A percentile compares a stretch with the other conserved stretches of the same genome.
Conservation (phyloP, 106 monocot genomes). For the Triglochin maritima region DNA sequence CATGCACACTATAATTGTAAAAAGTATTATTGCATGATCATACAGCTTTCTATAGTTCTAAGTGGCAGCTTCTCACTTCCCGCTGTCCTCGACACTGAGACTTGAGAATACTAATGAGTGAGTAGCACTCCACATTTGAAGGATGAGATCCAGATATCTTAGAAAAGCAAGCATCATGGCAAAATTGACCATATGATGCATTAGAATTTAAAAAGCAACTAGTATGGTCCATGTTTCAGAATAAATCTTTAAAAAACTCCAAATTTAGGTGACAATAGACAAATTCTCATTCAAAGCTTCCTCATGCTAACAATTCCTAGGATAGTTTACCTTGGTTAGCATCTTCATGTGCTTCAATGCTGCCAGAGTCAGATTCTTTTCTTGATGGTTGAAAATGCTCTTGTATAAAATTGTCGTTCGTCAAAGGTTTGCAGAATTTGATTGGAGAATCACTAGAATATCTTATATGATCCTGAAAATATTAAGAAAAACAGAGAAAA, state of each 20-base stretch:
- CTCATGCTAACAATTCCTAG: not conserved
- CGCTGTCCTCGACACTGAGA: too few relatives aligned
- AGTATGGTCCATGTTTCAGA: not conserved
- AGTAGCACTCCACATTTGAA: too few relatives aligned
- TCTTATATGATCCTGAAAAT: not conserved
- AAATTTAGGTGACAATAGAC: not conserved
- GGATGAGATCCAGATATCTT: too few relatives aligned
- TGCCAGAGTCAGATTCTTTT: not conserved
- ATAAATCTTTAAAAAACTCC: not conserved
- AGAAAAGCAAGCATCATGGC: not conserved
- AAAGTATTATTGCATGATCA: too few relatives aligned
- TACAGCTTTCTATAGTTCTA: too few relatives aligned
- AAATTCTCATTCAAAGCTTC: not conserved
- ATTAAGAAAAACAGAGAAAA: not conserved
- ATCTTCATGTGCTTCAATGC: constrained; percentile 1
- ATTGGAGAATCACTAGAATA: constrained; percentile 1
- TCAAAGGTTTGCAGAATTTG: not conserved
- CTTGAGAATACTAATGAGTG: too few relatives aligned
- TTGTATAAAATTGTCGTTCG: not conserved
- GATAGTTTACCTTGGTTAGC: not conserved
- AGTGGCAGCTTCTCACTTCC: too few relatives aligned
- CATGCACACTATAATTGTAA: too few relatives aligned
- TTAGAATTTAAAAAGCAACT: not conserved
- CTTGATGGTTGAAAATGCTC: not conserved
- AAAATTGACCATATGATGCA: not conserved